phyloP scores from a whole-genome alignment of 2,329 filamentous ascomycete genomes.

The Fusarium scirpi region DNA sequence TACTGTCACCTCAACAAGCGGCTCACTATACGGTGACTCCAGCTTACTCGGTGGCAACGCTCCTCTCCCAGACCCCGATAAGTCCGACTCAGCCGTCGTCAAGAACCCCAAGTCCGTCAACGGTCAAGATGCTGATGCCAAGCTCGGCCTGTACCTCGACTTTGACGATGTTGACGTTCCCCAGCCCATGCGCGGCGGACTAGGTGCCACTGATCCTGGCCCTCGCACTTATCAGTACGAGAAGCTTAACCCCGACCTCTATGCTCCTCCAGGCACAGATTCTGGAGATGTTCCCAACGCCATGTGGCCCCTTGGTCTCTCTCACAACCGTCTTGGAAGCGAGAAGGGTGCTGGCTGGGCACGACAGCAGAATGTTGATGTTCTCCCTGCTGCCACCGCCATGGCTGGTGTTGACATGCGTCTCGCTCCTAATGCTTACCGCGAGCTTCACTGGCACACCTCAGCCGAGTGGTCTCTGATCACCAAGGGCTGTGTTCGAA shows the following conservation, averaged over 20 bases:
- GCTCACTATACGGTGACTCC: slow-evolving; percentile 11
- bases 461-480: slow-evolving; percentile 15
- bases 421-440: slow-evolving; percentile 7
- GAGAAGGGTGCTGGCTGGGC: slow-evolving; percentile 17
- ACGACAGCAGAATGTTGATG: slow-evolving; percentile 15
- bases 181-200: slow-evolving; percentile 12
- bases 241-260: slow-evolving; percentile 20
- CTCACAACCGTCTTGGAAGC: slow-evolving; percentile 20
- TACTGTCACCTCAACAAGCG: slow-evolving; percentile 17
- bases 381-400: slow-evolving; percentile 5
- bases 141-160: slow-evolving; percentile 14
- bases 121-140: slow-evolving; percentile 10
- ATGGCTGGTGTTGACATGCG: slow-evolving; percentile 27
- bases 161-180: slow-evolving; percentile 14
- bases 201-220: slow-evolving; percentile 15
- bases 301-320: slow-evolving; percentile 15
- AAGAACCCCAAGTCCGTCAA: slow-evolving; percentile 20
- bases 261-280: slow-evolving; percentile 15
- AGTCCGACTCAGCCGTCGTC: slow-evolving; percentile 18
- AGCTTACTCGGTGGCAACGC: slow-evolving; percentile 17
- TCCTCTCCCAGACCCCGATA: neutral
- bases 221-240: slow-evolving; percentile 23
- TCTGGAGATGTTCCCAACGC: slow-evolving; percentile 14
- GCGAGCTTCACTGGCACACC: slow-evolving; percentile 19
- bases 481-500: slow-evolving; percentile 16